phyloP scores from a whole-genome alignment of 2,329 filamentous ascomycete genomes.

The Macrophomina tecta region DNA sequence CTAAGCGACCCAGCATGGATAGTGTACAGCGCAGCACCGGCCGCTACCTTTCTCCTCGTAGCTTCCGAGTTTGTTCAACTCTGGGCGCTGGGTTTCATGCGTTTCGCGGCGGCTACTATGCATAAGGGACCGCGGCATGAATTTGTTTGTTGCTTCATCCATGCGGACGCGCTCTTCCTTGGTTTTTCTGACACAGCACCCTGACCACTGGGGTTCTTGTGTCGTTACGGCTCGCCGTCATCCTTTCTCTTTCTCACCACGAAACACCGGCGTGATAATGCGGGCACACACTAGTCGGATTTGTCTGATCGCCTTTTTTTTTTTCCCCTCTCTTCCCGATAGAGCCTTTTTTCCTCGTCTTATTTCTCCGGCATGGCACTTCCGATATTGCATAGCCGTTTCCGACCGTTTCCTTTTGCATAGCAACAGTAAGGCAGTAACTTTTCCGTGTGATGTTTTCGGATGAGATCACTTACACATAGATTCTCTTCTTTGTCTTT shows the following conservation, averaged over 20 bases:
- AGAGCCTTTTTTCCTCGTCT: background rate
- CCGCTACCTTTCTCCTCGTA: background rate
- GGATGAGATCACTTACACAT: background rate
- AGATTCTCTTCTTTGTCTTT: background rate
- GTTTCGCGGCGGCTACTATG: background rate
- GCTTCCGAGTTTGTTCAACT: background rate
- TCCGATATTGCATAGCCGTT: background rate
- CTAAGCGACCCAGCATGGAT: constrained; percentile 32
- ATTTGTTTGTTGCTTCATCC: background rate
- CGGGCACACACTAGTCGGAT: background rate
- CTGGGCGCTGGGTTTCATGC: background rate
- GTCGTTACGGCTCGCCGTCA: background rate
- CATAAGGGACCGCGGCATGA: background rate
- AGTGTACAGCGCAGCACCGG: background rate
- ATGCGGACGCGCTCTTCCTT: background rate
- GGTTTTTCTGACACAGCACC: background rate
- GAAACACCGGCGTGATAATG: background rate
- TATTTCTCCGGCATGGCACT: background rate
- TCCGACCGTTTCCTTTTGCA: background rate
- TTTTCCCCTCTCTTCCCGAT: background rate
- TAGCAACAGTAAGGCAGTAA: background rate
- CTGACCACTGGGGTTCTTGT: background rate
- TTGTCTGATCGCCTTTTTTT: background rate
- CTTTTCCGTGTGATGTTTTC: background rate
- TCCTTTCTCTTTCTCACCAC: background rate